Conservation (phyloP, 139 green algal genomes). For the Auxenochlorella pyrenoidosa region DNA sequence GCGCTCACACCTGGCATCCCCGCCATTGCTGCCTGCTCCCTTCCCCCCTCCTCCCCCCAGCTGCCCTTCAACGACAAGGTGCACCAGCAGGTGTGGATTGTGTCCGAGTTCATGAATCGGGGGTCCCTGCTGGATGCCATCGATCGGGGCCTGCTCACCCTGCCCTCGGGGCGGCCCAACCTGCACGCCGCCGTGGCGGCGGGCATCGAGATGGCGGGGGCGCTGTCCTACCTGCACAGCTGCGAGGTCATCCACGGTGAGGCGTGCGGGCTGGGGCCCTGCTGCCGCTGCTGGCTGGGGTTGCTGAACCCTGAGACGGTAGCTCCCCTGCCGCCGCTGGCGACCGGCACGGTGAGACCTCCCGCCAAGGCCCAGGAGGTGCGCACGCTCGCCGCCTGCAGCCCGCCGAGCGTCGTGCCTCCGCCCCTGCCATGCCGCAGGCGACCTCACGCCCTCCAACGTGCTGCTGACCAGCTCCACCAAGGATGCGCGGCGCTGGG, state of each 20-base stretch:
- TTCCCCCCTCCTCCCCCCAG: not conserved
- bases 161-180: not conserved
- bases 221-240: constrained; percentile 72
- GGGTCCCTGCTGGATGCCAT: constrained; percentile 25
- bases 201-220: constrained; percentile 45
- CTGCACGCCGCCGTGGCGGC: not conserved
- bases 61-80: not conserved
- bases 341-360: too few species aligned
- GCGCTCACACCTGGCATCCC: too few species aligned
- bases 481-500: constrained; percentile 21
- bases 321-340: not conserved
- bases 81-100: constrained; percentile 32
- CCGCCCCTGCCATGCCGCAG: not conserved
- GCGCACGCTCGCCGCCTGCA: not conserved
- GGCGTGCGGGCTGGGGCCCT: not conserved
- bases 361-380: too few species aligned
- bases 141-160: not conserved
- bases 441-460: constrained; percentile 24
- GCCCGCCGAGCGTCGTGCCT: too few species aligned
- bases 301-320: not conserved
- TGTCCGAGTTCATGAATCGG: constrained; percentile 12
- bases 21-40: too few species aligned
- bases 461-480: not conserved
- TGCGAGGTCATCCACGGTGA: constrained; percentile 71
- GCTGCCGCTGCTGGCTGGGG: constrained; percentile 23